Conservation (phyloP, 129 eudicot species). For the Lactuca saligna region DNA sequence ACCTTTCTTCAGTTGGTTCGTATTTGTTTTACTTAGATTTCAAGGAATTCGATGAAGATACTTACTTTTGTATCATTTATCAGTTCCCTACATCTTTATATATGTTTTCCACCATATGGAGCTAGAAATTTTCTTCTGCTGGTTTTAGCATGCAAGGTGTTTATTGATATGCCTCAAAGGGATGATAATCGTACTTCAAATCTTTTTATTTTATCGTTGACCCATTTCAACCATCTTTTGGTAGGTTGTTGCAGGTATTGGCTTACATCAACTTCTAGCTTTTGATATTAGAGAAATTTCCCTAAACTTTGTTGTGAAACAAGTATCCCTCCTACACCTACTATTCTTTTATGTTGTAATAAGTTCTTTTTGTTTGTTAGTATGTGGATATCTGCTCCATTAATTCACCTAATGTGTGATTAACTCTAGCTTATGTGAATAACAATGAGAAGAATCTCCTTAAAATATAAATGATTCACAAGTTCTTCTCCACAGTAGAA, state of each 20-base stretch:
- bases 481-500: too few species aligned
- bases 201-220: neutral
- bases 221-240: neutral
- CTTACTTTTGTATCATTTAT: neutral
- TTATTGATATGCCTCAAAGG: conserved; percentile 26
- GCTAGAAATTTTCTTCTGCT: neutral
- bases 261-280: neutral
- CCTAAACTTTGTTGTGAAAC: conserved; percentile 2
- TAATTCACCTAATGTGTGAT: neutral
- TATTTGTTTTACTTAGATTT: neutral
- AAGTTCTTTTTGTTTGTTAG: neutral
- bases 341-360: neutral
- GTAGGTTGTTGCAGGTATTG: conserved; percentile 6
- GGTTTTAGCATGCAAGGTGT: conserved; percentile 26
- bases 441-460: neutral
- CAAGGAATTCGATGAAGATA: neutral
- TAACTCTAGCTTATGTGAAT: neutral
- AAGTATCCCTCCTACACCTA: neutral
- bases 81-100: neutral
- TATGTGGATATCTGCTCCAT: conserved; percentile 7
- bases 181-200: neutral
- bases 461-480: too few species aligned
- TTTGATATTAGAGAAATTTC: conserved; percentile 14
- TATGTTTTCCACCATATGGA: neutral
- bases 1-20: neutral